Conservation (phyloP, 331 rosid species). For the Quercus tomentella region DNA sequence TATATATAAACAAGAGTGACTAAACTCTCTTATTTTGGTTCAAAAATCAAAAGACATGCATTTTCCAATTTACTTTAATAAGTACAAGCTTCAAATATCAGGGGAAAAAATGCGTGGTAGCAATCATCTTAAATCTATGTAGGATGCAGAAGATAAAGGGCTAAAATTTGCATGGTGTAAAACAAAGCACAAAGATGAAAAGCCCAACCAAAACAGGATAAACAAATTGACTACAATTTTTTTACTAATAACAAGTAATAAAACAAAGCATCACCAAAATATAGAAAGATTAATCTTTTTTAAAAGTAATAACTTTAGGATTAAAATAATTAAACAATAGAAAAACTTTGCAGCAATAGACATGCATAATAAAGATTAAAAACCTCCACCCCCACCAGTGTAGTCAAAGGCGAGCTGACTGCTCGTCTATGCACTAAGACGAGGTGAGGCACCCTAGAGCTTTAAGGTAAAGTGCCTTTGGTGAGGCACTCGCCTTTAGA, state of each 20-base stretch:
- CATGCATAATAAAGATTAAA: not conserved
- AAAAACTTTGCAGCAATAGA: not conserved
- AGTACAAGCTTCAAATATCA: not conserved
- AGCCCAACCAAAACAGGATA: not conserved
- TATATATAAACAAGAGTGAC: not conserved
- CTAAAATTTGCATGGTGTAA: not conserved
- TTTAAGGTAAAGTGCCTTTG: too few species aligned
- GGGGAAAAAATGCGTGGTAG: not conserved
- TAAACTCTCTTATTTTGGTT: not conserved
- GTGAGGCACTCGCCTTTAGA: too few species aligned
- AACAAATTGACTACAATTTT: not conserved
- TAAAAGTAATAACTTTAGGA: not conserved
- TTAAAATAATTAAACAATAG: not conserved
- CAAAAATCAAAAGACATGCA: not conserved
- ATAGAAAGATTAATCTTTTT: not conserved
- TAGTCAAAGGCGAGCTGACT: too few species aligned
- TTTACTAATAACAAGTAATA: not conserved
- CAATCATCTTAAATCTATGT: not conserved
- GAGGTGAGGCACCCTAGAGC: too few species aligned
- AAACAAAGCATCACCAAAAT: too few species aligned
- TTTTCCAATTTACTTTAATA: not conserved
- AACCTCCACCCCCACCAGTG: not conserved
- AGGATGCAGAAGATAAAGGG: not conserved
- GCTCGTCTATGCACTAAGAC: too few species aligned
- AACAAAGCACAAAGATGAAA: not conserved